Percentiles rank a stretch among this genome's conserved stretches.
Conservation (phyloP, 202 grass and related monocot species). For the Schoenoplectus tabernaemontani region DNA sequence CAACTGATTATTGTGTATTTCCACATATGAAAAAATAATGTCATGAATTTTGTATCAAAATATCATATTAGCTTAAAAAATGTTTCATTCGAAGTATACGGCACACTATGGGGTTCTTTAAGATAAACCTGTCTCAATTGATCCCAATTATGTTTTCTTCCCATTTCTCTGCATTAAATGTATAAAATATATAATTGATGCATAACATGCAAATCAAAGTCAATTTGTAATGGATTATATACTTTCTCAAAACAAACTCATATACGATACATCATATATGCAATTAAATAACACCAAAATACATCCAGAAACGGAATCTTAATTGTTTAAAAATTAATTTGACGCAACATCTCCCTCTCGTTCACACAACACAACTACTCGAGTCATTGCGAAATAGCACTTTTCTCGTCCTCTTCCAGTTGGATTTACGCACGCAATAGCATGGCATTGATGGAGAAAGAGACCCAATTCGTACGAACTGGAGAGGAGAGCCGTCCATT, state of each 20-base stretch:
- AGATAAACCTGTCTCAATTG: too few relatives aligned
- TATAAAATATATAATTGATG: too few relatives aligned
- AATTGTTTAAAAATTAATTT: not conserved
- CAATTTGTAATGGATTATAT: not conserved
- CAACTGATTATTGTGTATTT: too few relatives aligned
- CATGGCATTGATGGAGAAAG: not conserved
- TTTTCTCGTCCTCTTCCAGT: not conserved
- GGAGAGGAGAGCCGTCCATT: not conserved
- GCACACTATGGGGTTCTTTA: too few relatives aligned
- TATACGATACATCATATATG: not conserved
- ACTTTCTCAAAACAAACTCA: not conserved
- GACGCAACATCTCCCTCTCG: not conserved
- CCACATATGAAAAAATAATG: too few relatives aligned
- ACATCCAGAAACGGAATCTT: not conserved
- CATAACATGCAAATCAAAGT: too few relatives aligned
- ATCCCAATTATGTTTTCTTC: too few relatives aligned
- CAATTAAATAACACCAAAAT: not conserved
- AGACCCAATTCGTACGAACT: not conserved
- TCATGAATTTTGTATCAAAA: too few relatives aligned
- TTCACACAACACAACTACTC: not conserved
- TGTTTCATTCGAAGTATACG: too few relatives aligned
- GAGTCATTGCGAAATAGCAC: not conserved
- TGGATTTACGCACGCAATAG: not conserved
- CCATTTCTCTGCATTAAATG: too few relatives aligned
- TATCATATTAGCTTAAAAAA: too few relatives aligned